These are phyloP conservation scores for Pestalotiopsis sp. DNA, from an alignment of 2,329 filamentous ascomycete species.

Conservation along the genomic window DNA sequence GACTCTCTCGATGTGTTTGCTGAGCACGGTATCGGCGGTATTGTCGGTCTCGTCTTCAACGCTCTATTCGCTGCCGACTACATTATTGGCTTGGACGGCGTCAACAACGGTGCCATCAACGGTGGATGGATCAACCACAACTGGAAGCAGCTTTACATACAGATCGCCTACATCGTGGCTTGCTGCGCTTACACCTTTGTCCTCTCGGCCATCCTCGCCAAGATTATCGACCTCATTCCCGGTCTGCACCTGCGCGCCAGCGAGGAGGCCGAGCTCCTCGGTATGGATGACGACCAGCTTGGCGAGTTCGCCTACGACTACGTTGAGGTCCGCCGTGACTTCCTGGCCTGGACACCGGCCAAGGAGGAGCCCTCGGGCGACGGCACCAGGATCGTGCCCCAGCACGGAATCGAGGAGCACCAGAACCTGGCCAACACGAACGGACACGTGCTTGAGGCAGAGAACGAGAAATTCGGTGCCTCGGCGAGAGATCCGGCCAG, in stretches of 20 bases:
- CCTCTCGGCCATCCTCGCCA: conserved; percentile 74
- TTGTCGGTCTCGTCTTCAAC: conserved; percentile 73
- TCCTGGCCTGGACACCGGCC: conserved; percentile 83
- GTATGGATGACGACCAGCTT: conserved; percentile 89
- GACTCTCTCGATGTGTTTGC: conserved; percentile 74
- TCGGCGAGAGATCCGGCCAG: conserved; percentile 29
- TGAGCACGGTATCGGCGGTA: conserved; percentile 71
- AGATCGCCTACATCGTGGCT: conserved; percentile 76
- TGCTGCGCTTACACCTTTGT: conserved; percentile 70
- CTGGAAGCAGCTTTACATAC: conserved; percentile 76
- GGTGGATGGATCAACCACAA: conserved; percentile 79
- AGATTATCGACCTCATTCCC: conserved; percentile 73
- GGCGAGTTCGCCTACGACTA: conserved; percentile 91
- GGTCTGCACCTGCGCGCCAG: conserved; percentile 79
- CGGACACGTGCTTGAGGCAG: conserved; percentile 44
- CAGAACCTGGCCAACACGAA: conserved; percentile 65
- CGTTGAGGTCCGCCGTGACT: conserved; percentile 85
- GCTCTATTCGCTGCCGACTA: conserved; percentile 70
- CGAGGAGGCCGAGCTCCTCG: conserved; percentile 81
- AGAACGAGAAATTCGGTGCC: conserved; percentile 33
- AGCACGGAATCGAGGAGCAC: conserved; percentile 75
- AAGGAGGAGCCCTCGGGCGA: conserved; percentile 64
- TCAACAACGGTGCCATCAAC: conserved; percentile 64
- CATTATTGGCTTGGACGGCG: conserved; percentile 75
- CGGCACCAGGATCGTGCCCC: conserved; percentile 62